Conservation (phyloP, 73 alveolate genomes). For the Paramecium octaurelia region DNA sequence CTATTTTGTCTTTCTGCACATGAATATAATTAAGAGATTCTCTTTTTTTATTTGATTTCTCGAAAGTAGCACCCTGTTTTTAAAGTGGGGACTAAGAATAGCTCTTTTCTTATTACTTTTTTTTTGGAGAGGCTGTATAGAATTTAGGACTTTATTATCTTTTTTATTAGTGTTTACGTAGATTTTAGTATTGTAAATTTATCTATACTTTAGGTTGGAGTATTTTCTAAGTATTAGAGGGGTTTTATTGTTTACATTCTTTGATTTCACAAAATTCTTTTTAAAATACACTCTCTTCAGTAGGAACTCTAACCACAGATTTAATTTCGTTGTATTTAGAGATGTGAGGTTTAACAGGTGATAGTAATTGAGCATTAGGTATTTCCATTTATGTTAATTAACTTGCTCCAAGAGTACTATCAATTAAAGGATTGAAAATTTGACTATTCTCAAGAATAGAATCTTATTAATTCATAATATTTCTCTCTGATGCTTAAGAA, state of each 20-base stretch:
- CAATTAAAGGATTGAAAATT: background rate
- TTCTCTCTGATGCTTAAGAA: background rate
- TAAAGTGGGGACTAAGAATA: background rate
- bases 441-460: background rate
- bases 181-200: background rate
- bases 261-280: background rate
- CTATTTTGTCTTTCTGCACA: background rate
- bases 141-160: background rate
- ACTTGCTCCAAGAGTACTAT: background rate
- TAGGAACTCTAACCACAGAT: background rate
- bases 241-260: background rate
- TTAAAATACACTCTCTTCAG: background rate
- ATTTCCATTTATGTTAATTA: background rate
- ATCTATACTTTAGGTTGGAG: background rate
- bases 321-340: background rate
- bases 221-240: background rate
- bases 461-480: background rate
- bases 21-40: background rate
- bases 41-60: background rate
- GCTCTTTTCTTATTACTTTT: background rate
- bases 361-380: background rate
- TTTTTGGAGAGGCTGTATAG: background rate
- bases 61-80: background rate
- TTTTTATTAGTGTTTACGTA: background rate
- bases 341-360: background rate